Percentiles rank a stretch among this genome's conserved stretches.
Conservation (phyloP, 345 rosid genomes). For the Schrenkiella parvula region DNA sequence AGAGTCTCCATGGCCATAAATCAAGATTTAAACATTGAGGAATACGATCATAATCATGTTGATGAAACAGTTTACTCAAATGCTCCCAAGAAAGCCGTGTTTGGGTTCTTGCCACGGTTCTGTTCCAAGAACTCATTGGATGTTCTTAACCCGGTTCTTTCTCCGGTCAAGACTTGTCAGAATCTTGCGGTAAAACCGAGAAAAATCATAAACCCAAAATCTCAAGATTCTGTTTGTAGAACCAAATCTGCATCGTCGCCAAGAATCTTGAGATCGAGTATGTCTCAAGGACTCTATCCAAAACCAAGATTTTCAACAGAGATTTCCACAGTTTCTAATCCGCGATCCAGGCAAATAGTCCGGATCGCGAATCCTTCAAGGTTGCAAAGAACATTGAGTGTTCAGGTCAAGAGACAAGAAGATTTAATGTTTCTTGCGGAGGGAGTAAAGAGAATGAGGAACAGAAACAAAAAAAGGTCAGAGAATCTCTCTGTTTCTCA, state of each 20-base stretch:
- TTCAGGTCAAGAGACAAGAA: slow-evolving; percentile 23
- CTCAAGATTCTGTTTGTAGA: slow-evolving; percentile 7
- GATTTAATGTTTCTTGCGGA: slow-evolving; percentile 22
- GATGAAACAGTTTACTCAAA: neutral
- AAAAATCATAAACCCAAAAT: neutral
- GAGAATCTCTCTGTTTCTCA: slow-evolving; percentile 36
- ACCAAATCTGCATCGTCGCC: slow-evolving; percentile 39
- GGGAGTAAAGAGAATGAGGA: slow-evolving; percentile 27
- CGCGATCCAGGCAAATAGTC: slow-evolving; percentile 10
- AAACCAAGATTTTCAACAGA: slow-evolving; percentile 39
- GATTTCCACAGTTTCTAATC: slow-evolving; percentile 40
- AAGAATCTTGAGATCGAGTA: slow-evolving; percentile 50
- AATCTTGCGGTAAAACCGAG: neutral
- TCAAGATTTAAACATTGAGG: slow-evolving; percentile 14
- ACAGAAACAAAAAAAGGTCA: slow-evolving; percentile 16
- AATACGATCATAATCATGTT: neutral
- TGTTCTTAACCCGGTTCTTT: slow-evolving; percentile 21
- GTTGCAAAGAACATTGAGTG: slow-evolving; percentile 17
- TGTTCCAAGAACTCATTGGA: slow-evolving; percentile 28
- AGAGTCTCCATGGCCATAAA: slow-evolving; percentile 29
- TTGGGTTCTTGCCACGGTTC: slow-evolving; percentile 14
- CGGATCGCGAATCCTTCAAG: slow-evolving; percentile 11
- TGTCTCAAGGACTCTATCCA: slow-evolving; percentile 41
- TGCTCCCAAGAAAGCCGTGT: slow-evolving; percentile 13
- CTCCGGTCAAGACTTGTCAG: slow-evolving; percentile 28